These are phyloP conservation scores for Sarocladiaceae sp. DNA, from an alignment of 2,329 filamentous ascomycete species.

Conservation along the genomic window DNA sequence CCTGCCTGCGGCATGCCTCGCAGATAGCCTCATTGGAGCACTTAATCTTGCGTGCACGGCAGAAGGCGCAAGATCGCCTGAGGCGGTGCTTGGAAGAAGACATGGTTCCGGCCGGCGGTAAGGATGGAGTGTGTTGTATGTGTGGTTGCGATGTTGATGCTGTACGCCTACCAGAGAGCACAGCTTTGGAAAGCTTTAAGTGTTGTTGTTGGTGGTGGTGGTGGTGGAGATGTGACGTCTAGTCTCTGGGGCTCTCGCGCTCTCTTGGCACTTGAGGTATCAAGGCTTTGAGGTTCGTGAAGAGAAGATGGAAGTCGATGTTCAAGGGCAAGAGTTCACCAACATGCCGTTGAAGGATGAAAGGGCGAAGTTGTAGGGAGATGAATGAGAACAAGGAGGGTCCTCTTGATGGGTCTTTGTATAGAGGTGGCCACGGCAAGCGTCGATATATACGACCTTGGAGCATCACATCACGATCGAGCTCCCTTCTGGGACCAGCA, in stretches of 20 bases:
- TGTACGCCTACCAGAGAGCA: no score
- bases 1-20: slow-evolving; percentile 29
- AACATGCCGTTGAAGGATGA: not conserved
- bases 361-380: not conserved
- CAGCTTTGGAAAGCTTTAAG: no score
- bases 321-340: not conserved
- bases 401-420: not conserved
- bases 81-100: slow-evolving; percentile 21
- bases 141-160: no score
- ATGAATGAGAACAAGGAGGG: not conserved
- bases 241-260: no score
- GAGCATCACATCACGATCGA: not conserved
- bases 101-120: not conserved
- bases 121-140: not conserved
- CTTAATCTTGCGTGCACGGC: slow-evolving; percentile 31
- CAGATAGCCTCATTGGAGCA: slow-evolving; percentile 32
- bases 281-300: no score
- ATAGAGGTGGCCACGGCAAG: not conserved
- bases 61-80: slow-evolving; percentile 29
- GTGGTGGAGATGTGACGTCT: no score
- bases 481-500: not conserved
- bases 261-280: no score
- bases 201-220: no score
- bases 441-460: slow-evolving; percentile 5
- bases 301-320: no score